Evolutionary conservation across 768 basidiomycete species (phyloP), one percentile per base, ranked within the genome.

Genomic region (Russula virescens): DNA sequence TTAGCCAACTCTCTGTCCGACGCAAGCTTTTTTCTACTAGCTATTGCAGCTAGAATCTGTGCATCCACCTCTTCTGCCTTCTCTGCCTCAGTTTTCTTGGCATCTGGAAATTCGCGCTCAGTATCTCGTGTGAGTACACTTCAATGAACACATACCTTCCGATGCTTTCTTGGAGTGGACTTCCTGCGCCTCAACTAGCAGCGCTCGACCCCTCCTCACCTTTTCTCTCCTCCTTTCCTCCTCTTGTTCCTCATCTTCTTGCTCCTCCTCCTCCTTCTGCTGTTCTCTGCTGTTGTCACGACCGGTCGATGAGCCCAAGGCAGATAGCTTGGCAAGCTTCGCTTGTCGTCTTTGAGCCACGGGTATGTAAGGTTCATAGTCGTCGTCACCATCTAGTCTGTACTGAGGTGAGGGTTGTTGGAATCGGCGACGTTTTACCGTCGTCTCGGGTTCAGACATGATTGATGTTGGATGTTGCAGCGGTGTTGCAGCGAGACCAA

Each of bases 141-240:
- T 51, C 7, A 28, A 26, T 26, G 31, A 23, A 46, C 76, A 50
- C 42, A 13, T 58, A 91, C 93, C 89, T 77, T 96, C 91, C 58
- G 79, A 81, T 5, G 89, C 91, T 74, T 88, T 92, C 73, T 80
- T 80, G 26, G 81, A 80, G 70, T 96, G 93, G 35, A 98, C 95
- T 71, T 98, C 96, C 74, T 98, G 94, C 1, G 97, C 97, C 72
- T 97, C 94, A 70, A 94, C 73, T 54, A 99, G 76, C 52, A 99
- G 75, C 0, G 94, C 97, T 68, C 93, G 77, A 75, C 95, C 93
- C 73, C 86, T 88, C 64, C 95, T 75, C 21, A 84, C 82, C 69
- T 81, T 86, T 72, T 96, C 93, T 67, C 82, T 82, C 38, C 79
- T 78, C 57, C 77, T 73, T 71, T 95, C 91, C 69, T 93, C 90